Base-by-base conservation (phyloP, 441 rosid genomes). In the Populus trichocarpa region DNA sequence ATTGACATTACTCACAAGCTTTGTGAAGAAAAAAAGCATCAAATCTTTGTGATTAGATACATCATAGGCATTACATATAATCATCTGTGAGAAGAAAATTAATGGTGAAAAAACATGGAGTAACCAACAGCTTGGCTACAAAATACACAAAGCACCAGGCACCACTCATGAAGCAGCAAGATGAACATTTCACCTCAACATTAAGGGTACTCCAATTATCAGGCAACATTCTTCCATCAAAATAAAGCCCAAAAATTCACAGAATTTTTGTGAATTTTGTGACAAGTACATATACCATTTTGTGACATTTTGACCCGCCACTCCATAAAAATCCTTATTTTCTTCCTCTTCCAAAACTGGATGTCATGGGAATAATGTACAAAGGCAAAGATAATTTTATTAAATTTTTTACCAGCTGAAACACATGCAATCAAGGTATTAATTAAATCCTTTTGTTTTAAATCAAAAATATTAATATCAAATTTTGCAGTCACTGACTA, bases 1-100 rank as follows among this genome's bases (percentile, higher is more conserved):
- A 69, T 8, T 53, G 67, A 66, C 46, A 69, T 72, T 36, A 70
- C 26, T 18, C 76, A 30, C 32, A 53, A 75, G 53, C 65, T 68
- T 23, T 4, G 26, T 22, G 50, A 33, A 73, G n/a, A 61, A 61
- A 42, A 35, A 46, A 80, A 67, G 64, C 61, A 22, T 70, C 74
- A 80, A 42, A 63, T 63, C 33, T 20, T 36, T 36, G 12, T 38
- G 42, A 9, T 30, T 10, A 23, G 70, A 50, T 23, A 38, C 26
- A 32, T 20, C 42, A 57, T 63, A 61, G 35, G 30, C 64, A n/a
- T 11, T 59, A 8, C 10, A 7, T 59, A 59, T 13, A 77, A 26
- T 18, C 23, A n/a, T 46, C 13, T 3, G 18, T 18, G 7, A 22
- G 22, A 69, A 26, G 57, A 69, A 3, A 53, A 76, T 14, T 23